These are phyloP conservation scores for Chiua virens DNA, from an alignment of 768 basidiomycete genomes.

Conservation along the genomic window DNA sequence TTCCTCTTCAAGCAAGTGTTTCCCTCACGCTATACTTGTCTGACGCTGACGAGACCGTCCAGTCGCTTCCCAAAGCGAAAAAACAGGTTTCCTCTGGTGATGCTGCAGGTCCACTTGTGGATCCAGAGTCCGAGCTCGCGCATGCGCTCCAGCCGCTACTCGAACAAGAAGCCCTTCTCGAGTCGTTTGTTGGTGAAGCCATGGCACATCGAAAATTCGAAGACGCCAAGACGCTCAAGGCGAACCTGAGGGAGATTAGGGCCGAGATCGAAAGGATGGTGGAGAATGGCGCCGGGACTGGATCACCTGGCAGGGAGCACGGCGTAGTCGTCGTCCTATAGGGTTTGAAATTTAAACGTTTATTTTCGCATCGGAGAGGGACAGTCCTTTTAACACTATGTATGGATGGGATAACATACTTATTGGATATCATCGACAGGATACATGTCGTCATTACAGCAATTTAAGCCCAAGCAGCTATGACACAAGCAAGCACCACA, in stretches of 20 bases:
- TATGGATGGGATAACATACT: not conserved
- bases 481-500: no score
- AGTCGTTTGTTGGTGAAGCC: slow-evolving; percentile 89
- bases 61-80: slow-evolving; percentile 53
- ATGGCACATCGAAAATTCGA: slow-evolving; percentile 91
- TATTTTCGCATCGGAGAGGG: not conserved
- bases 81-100: slow-evolving; percentile 21
- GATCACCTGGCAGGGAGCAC: not conserved
- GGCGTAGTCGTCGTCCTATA: no score
- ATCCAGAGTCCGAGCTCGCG: slow-evolving; percentile 71
- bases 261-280: slow-evolving; percentile 77
- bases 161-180: slow-evolving; percentile 91
- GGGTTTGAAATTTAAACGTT: not conserved
- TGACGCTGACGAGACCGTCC: not conserved
- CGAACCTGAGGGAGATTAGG: slow-evolving; percentile 79
- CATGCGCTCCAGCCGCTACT: slow-evolving; percentile 80
- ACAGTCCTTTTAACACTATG: not conserved
- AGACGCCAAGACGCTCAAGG: slow-evolving; percentile 83
- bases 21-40: not conserved
- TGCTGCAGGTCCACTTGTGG: slow-evolving; percentile 36
- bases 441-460: not conserved
- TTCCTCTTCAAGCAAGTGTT: slow-evolving; percentile 39
- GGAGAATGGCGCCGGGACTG: slow-evolving; percentile 28
- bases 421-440: slow-evolving; percentile 7
- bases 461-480: no score